Percentiles rank a stretch among this genome's conserved stretches.
Evolutionary conservation across 2,329 filamentous ascomycete genomes (phyloP).

Genomic region (Aureobasidium vineae): DNA sequence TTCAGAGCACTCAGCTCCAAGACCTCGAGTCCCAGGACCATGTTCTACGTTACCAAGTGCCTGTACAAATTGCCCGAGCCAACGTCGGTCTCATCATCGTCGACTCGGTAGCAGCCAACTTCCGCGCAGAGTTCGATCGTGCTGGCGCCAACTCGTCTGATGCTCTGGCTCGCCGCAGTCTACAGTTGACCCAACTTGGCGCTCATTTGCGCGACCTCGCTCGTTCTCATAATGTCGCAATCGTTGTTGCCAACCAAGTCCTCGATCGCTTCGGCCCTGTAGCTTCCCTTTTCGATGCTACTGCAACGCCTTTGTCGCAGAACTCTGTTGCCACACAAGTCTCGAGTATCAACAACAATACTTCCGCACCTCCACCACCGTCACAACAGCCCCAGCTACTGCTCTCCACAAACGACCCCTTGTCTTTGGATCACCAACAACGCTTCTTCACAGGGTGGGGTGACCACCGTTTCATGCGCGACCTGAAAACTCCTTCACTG

Average conservation of each 20-base stretch:
- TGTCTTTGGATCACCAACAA: constrained; percentile 85
- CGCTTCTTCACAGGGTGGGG: constrained; percentile 97
- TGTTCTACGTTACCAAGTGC: constrained; percentile 88
- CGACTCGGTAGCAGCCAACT: constrained; percentile 94
- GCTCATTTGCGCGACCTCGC: constrained; percentile 74
- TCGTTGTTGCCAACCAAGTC: constrained; percentile 95
- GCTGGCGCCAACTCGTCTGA: constrained; percentile 37
- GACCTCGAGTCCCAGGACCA: constrained; percentile 95
- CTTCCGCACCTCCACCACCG: neutral
- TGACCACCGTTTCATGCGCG: constrained; percentile 49
- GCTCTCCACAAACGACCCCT: constrained; percentile 52
- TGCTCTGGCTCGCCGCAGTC: constrained; percentile 68
- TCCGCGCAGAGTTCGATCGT: constrained; percentile 79
- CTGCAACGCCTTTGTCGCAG: constrained; percentile 17
- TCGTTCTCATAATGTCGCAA: constrained; percentile 68
- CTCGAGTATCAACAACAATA: constrained; percentile 1
- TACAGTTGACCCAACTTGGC: constrained; percentile 74
- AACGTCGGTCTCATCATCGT: constrained; percentile 78
- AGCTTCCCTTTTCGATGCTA: constrained; percentile 6
- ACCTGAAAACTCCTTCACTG: constrained; percentile 78
- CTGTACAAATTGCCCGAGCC: constrained; percentile 73
- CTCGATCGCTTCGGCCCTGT: constrained; percentile 71
- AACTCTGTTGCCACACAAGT: neutral
- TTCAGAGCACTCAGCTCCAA: constrained; percentile 78
- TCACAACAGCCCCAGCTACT: constrained; percentile 6